Evolutionary conservation across 169 alveolate genomes (phyloP), one percentile per base, ranked within the genome.

Genomic region (Plasmodium gonderi): DNA sequence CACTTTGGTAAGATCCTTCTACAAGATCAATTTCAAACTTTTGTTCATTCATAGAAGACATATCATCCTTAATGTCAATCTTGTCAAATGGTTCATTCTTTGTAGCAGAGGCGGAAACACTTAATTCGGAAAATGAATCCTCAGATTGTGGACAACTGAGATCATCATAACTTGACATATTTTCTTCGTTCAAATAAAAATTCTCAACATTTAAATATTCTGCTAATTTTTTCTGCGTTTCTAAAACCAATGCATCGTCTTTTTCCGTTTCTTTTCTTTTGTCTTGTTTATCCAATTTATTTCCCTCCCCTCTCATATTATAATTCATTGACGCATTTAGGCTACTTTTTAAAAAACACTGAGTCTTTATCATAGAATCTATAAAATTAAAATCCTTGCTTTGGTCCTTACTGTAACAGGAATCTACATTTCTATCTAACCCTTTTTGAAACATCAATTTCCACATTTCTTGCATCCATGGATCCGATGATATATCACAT

Each of bases 391-490:
- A 85, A 85, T 85, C 49, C n/a, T 64, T 17, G 23, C 36, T 8
- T 7, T 85, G 65, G 9, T 85, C 92, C 9, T 74, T 54, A 31
- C 14, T 17, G 26, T 31, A 3, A 74, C 65, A 51, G 0, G 36
- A 36, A 38, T 82, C 17, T 31, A 36, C 5, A 29, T 69, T 69
- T 12, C 49, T 36, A 14, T 11, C 33, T 78, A 85, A 31, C 40
- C 79, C 85, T 17, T 85, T 85, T 45, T 85, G 89, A 85, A 85
- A 85, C 33, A 60, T 54, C 47, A 75, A n/a, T 54, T 85, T 85
- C 92, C 92, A 85, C 92, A 85, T 85, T 75, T 85, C 87, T 78
- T 85, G 92, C 92, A 85, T 85, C 92, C 92, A 85, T 12, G 92
- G 92, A 33, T 85, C 92, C 5, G 85, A 72, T 17, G 92, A 74